phyloP scores from a whole-genome alignment of 2,329 filamentous ascomycete genomes.

The Colletotrichum orbiculare region DNA sequence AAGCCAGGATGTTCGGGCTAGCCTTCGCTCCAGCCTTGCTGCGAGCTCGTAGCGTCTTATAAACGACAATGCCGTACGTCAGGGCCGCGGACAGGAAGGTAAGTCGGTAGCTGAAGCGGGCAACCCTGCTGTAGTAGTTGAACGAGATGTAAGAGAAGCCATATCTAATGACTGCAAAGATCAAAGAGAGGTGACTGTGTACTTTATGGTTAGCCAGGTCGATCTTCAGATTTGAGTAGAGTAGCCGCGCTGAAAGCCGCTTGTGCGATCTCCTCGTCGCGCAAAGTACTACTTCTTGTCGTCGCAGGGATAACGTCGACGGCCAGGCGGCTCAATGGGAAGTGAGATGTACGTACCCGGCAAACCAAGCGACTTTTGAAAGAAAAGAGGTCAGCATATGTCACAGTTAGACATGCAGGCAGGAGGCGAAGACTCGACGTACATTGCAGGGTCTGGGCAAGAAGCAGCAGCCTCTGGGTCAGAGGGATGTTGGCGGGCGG shows the following conservation, averaged over 20 bases:
- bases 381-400: constrained; percentile 48
- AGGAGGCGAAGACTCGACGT: constrained; percentile 52
- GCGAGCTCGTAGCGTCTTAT: constrained; percentile 93
- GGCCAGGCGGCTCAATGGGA: constrained; percentile 22
- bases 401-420: constrained; percentile 37
- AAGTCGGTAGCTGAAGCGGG: constrained; percentile 86
- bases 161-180: constrained; percentile 87
- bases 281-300: constrained; percentile 15
- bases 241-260: neutral
- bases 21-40: constrained; percentile 77
- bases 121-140: constrained; percentile 83
- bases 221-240: neutral
- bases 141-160: constrained; percentile 86
- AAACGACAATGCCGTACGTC: constrained; percentile 98
- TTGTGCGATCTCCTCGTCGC: constrained; percentile 4
- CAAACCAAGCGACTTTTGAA: constrained; percentile 78
- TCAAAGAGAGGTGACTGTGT: constrained; percentile 83
- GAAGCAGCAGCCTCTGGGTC: constrained; percentile 76
- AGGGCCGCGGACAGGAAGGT: constrained; percentile 90
- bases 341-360: constrained; percentile 70
- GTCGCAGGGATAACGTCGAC: constrained; percentile 30
- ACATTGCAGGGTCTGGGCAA: constrained; percentile 95
- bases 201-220: constrained; percentile 1
- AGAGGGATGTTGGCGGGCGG: constrained; percentile 77
- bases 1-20: constrained; percentile 68